These are phyloP conservation scores for Komagataea norvegica DNA, from an alignment of 1,139 yeast species.

Conservation along the genomic window DNA sequence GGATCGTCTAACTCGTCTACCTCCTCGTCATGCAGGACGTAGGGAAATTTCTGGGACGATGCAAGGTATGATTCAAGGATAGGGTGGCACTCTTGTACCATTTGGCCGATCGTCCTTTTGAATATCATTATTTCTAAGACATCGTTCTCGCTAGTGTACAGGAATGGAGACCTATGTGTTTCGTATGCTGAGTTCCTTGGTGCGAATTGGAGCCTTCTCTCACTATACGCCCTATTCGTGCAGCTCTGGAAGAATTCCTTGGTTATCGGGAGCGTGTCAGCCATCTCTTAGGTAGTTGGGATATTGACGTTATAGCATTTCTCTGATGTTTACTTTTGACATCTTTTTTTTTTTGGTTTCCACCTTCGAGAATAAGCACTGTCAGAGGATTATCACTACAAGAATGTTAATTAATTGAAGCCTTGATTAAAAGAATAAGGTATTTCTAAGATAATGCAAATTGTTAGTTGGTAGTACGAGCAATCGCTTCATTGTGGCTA, in stretches of 20 bases:
- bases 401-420: no score
- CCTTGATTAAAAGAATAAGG: no score
- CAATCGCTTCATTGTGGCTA: no score
- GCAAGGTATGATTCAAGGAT: conserved; percentile 14
- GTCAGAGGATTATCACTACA: no score
- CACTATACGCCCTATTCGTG: conserved; percentile 10
- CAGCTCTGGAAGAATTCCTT: conserved; percentile 13
- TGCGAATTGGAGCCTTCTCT: conserved; percentile 17
- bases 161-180: conserved; percentile 15
- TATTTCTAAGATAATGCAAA: no score
- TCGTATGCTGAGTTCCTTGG: conserved; percentile 4
- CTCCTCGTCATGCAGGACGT: no score
- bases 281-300: no score
- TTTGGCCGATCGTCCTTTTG: conserved; percentile 24
- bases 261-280: conserved; percentile 4
- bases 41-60: no score
- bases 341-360: no score
- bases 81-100: conserved; percentile 31
- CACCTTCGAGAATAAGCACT: no score
- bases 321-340: background rate
- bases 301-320: no score
- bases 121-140: conserved; percentile 29
- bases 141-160: conserved; percentile 15
- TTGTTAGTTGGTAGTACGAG: no score
- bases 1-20: conserved; percentile 1